Conservation (phyloP, 345 rosid species). For the Lepidium sativum region DNA sequence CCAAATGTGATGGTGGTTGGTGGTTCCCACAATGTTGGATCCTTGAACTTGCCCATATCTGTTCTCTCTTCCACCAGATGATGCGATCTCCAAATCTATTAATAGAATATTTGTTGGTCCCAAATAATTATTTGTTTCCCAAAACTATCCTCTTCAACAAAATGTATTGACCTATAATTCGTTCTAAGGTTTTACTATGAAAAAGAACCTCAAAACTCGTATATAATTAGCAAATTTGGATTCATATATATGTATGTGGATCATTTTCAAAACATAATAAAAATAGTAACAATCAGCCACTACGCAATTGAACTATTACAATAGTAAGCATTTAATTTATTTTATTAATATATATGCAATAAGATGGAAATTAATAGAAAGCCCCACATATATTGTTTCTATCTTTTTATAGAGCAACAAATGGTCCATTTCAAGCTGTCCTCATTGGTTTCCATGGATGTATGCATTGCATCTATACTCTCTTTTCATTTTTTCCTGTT, state of each 20-base stretch:
- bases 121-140: constrained; percentile 27
- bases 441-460: constrained; percentile 31
- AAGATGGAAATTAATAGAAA: constrained; percentile 26
- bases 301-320: constrained; percentile 1
- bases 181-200: not conserved
- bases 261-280: not conserved
- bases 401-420: constrained; percentile 38
- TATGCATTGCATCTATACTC: constrained; percentile 53
- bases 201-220: not conserved
- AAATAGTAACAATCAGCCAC: constrained; percentile 2
- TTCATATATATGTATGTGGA: not conserved
- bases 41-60: constrained; percentile 70
- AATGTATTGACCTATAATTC: not conserved
- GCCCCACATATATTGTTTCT: constrained; percentile 41
- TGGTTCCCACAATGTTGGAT: constrained; percentile 38
- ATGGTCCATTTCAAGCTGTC: constrained; percentile 69
- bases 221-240: not conserved
- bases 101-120: constrained; percentile 18
- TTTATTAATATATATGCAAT: constrained; percentile 3
- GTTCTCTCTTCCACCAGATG: constrained; percentile 24
- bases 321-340: not conserved
- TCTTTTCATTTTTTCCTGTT: not conserved
- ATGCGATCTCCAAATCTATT: constrained; percentile 36
- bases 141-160: not conserved
- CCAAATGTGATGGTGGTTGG: constrained; percentile 24